Percentiles rank a stretch among this genome's conserved stretches.
Evolutionary conservation across 805 yeast species (phyloP).

Genomic region (Suhomyces sp.): DNA sequence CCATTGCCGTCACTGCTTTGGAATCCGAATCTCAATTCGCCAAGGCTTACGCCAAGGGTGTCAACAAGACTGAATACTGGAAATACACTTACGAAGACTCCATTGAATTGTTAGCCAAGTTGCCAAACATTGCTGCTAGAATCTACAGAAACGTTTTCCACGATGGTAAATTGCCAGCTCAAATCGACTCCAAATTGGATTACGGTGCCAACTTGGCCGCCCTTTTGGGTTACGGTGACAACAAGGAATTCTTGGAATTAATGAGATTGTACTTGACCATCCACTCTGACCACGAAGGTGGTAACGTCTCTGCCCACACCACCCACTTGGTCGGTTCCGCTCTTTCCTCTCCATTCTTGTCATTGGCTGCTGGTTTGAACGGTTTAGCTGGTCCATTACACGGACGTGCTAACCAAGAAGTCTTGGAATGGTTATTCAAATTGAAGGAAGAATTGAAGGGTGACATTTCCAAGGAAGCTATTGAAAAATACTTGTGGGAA

Average conservation of each 20-base stretch:
- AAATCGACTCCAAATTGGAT: constrained; percentile 52
- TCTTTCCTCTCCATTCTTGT: constrained; percentile 68
- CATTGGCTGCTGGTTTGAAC: constrained; percentile 74
- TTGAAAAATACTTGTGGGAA: constrained; percentile 68
- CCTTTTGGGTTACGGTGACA: constrained; percentile 57
- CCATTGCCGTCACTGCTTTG: constrained; percentile 71
- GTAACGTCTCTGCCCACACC: constrained; percentile 79
- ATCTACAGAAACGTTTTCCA: constrained; percentile 63
- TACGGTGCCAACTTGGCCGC: constrained; percentile 72
- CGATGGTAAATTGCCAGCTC: constrained; percentile 55
- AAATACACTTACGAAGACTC: constrained; percentile 71
- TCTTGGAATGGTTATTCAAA: constrained; percentile 66
- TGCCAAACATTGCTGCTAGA: constrained; percentile 72
- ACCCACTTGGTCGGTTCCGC: constrained; percentile 84
- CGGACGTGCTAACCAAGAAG: constrained; percentile 85
- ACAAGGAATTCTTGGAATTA: constrained; percentile 62
- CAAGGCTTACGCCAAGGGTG: constrained; percentile 66
- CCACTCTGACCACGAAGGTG: constrained; percentile 84
- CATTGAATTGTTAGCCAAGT: constrained; percentile 64
- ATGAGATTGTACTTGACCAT: constrained; percentile 70
- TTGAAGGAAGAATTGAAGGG: constrained; percentile 67
- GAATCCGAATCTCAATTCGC: constrained; percentile 72
- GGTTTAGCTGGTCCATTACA: constrained; percentile 87
- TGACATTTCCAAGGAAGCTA: constrained; percentile 48
- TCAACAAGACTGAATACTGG: constrained; percentile 71